These are phyloP conservation scores for Elongisporangium anandrum DNA, from an alignment of 352 stramenopile species.

Conservation along the genomic window DNA sequence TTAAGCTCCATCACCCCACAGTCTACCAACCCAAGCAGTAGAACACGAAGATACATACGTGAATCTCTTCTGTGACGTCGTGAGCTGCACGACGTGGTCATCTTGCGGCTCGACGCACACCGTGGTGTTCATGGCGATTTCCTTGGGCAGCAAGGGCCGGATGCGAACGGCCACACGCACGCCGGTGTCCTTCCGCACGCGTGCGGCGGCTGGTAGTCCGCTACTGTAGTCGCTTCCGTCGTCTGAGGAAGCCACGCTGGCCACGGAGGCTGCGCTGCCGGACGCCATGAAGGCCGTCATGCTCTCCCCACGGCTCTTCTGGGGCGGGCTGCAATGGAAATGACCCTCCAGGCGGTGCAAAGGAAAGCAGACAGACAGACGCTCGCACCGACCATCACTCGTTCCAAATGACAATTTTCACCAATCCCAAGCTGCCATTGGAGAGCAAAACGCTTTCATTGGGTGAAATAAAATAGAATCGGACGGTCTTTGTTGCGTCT, in stretches of 20 bases:
- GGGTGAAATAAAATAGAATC: not conserved
- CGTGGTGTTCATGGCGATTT: constrained; percentile 46
- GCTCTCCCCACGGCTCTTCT: not conserved
- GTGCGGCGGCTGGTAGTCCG: not conserved
- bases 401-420: not conserved
- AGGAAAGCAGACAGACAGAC: not conserved
- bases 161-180: constrained; percentile 78
- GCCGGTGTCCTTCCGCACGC: constrained; percentile 50
- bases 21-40: not conserved
- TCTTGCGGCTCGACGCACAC: constrained; percentile 38
- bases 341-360: not conserved
- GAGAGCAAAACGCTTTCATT: not conserved
- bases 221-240: constrained; percentile 16
- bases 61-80: constrained; percentile 45
- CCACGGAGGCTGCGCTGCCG: constrained; percentile 5
- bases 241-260: constrained; percentile 18
- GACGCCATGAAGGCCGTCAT: constrained; percentile 1
- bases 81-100: constrained; percentile 32
- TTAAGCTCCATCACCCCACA: not conserved
- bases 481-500: not conserved
- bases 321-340: not conserved
- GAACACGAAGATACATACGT: constrained; percentile 33
- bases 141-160: constrained; percentile 71
- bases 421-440: not conserved
- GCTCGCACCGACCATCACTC: not conserved